phyloP scores from a whole-genome alignment of 495 filamentous ascomycete genomes.

The Xylaria longipes region DNA sequence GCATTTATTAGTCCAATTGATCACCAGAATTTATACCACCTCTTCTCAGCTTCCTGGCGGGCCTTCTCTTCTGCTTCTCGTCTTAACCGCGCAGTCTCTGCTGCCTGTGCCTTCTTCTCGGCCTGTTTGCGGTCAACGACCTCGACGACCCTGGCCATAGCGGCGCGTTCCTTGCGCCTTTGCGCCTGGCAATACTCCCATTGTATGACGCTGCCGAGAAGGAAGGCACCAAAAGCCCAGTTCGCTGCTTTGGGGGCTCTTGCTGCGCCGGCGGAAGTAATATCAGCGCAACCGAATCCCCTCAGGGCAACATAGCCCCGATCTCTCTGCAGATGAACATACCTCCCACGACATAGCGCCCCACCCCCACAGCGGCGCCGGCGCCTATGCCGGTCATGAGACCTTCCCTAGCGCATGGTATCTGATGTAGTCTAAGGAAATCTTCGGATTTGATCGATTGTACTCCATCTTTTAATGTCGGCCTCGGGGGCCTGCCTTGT shows the following conservation, averaged over 20 bases:
- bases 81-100: slow-evolving; percentile 57
- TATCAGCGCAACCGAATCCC: slow-evolving; percentile 11
- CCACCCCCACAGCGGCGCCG: slow-evolving; percentile 74
- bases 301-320: background rate
- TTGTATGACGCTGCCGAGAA: slow-evolving; percentile 64
- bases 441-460: slow-evolving; percentile 71
- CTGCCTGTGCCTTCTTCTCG: slow-evolving; percentile 63
- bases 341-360: slow-evolving; percentile 79
- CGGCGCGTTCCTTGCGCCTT: slow-evolving; percentile 72
- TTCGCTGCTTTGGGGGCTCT: slow-evolving; percentile 68
- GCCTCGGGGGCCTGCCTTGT: slow-evolving; percentile 55
- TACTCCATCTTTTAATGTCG: slow-evolving; percentile 66
- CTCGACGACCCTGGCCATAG: slow-evolving; percentile 80
- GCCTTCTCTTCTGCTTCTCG: slow-evolving; percentile 50
- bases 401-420: slow-evolving; percentile 83
- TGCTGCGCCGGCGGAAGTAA: slow-evolving; percentile 45
- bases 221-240: slow-evolving; percentile 83
- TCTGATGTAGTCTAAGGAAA: slow-evolving; percentile 74
- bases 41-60: slow-evolving; percentile 52
- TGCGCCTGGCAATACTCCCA: slow-evolving; percentile 83
- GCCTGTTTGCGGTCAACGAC: slow-evolving; percentile 76
- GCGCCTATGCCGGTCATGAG: slow-evolving; percentile 81
- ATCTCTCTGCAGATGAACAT: slow-evolving; percentile 33
- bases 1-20: slow-evolving; percentile 4
- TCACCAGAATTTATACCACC: slow-evolving; percentile 62